Conservation (phyloP, 1,284 basidiomycete species). For the Ustanciosporium gigantosporum region DNA sequence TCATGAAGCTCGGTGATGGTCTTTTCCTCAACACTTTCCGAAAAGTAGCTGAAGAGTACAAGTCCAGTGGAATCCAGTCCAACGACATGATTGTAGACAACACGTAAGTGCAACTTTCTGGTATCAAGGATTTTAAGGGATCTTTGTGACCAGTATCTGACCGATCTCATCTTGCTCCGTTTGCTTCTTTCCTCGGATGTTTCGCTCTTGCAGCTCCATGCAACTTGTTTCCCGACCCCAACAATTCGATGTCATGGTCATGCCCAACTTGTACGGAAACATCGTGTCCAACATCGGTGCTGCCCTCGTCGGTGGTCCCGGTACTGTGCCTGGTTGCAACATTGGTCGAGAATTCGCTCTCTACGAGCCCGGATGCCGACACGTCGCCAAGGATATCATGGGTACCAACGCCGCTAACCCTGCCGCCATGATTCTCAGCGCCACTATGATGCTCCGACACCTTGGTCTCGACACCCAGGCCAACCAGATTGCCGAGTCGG, state of each 20-base stretch:
- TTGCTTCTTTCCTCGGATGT: too few relatives aligned
- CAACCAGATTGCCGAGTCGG: conserved; percentile 88
- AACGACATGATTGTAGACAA: conserved; percentile 99
- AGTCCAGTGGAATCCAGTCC: conserved; percentile 83
- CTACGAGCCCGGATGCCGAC: conserved; percentile 98
- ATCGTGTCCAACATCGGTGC: conserved; percentile 98
- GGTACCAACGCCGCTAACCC: conserved; percentile 97
- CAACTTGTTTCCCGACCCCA: conserved; percentile 92
- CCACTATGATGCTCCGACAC: conserved; percentile 98
- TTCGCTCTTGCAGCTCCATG: conserved; percentile 73
- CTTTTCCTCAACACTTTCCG: conserved; percentile 99
- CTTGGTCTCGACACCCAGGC: conserved; percentile 94
- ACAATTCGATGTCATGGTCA: conserved; percentile 99
- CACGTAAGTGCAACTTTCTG: conserved; percentile 77
- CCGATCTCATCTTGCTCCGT: too few relatives aligned
- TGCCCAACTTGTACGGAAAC: conserved; percentile 93
- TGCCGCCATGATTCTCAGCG: conserved; percentile 93
- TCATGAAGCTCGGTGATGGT: conserved; percentile 99
- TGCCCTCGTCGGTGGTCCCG: conserved; percentile 95
- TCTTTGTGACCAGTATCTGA: too few relatives aligned
- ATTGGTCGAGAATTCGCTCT: conserved; percentile 96
- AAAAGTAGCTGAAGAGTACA: conserved; percentile 89
- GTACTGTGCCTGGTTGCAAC: conserved; percentile 97
- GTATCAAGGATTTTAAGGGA: too few relatives aligned
- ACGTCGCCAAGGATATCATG: conserved; percentile 97